Evolutionary conservation across 176 grass and related monocot genomes (phyloP).

Genomic region (Neostapfia colusana): DNA sequence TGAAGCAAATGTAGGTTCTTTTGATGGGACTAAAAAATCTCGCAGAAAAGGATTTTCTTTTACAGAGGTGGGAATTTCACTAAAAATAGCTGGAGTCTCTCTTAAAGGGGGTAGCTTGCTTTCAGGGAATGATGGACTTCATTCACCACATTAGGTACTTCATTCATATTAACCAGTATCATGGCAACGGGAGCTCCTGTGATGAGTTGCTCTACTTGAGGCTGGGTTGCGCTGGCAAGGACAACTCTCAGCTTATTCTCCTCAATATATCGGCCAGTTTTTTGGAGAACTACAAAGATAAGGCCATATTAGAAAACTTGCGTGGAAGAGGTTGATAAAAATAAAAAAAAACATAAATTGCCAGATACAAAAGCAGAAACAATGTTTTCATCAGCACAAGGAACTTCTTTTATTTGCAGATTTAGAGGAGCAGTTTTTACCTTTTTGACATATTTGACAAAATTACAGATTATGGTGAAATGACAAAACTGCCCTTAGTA

Average conservation of each 20-base stretch:
- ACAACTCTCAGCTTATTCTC: slow-evolving; percentile 81
- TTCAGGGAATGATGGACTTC: slow-evolving; percentile 29
- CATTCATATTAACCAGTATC: slow-evolving; percentile 35
- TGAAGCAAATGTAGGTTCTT: slow-evolving; percentile 40
- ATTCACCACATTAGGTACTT: slow-evolving; percentile 37
- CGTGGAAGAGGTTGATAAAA: slow-evolving; percentile 8
- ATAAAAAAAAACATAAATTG: slow-evolving; percentile 16
- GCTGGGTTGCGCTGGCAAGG: slow-evolving; percentile 49
- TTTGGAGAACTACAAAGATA: slow-evolving; percentile 73
- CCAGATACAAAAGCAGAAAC: slow-evolving; percentile 65
- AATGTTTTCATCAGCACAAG: slow-evolving; percentile 76
- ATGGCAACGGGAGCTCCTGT: slow-evolving; percentile 24
- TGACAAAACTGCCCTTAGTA: no score
- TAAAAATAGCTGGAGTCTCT: slow-evolving; percentile 47
- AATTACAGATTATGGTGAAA: no score
- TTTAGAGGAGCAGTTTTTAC: slow-evolving; percentile 57
- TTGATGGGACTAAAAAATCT: slow-evolving; percentile 39
- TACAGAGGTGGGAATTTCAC: slow-evolving; percentile 24
- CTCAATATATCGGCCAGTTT: slow-evolving; percentile 67
- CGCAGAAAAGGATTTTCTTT: slow-evolving; percentile 29
- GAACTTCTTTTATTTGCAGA: slow-evolving; percentile 87
- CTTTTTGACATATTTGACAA: no score
- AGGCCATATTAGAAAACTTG: slow-evolving; percentile 17
- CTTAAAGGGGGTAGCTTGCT: slow-evolving; percentile 36
- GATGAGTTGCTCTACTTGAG: slow-evolving; percentile 35